Evolutionary conservation across 768 basidiomycete genomes (phyloP).

Genomic region (Boletus fagicola): DNA sequence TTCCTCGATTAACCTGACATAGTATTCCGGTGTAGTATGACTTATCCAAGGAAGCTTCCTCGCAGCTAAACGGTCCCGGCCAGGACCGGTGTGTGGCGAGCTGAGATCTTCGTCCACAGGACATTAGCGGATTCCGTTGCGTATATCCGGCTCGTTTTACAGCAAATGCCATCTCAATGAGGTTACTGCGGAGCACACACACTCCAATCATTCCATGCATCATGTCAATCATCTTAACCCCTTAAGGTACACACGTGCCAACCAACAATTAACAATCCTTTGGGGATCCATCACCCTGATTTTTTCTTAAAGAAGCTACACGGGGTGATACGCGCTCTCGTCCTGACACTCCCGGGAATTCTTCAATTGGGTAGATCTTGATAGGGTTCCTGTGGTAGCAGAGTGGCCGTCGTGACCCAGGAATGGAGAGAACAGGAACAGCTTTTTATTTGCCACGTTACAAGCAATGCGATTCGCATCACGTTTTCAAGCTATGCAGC

Average conservation of each 20-base stretch:
- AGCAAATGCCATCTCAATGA: neutral
- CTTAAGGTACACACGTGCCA: neutral
- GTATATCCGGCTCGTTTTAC: neutral
- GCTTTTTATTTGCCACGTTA: neutral
- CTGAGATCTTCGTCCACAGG: too few species aligned
- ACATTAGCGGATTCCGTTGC: neutral
- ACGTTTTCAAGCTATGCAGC: neutral
- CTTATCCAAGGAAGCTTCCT: conserved; percentile 2
- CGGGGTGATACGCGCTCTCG: neutral
- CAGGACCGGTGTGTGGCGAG: neutral
- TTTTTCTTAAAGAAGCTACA: neutral
- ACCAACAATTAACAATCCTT: neutral
- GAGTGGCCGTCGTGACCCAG: neutral
- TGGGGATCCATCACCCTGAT: neutral
- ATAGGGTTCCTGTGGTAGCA: neutral
- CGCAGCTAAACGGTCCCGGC: conserved; percentile 1
- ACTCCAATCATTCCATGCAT: neutral
- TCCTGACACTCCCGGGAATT: neutral
- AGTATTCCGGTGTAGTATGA: neutral
- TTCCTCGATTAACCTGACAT: too few species aligned
- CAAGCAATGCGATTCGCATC: conserved; percentile 3
- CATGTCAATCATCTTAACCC: neutral
- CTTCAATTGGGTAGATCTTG: neutral
- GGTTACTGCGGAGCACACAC: neutral
- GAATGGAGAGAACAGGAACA: neutral